A percentile compares a stretch with the other conserved stretches of the same genome.
phyloP scores from a whole-genome alignment of 176 grass and related monocot genomes.

The Hordeum marinum region DNA sequence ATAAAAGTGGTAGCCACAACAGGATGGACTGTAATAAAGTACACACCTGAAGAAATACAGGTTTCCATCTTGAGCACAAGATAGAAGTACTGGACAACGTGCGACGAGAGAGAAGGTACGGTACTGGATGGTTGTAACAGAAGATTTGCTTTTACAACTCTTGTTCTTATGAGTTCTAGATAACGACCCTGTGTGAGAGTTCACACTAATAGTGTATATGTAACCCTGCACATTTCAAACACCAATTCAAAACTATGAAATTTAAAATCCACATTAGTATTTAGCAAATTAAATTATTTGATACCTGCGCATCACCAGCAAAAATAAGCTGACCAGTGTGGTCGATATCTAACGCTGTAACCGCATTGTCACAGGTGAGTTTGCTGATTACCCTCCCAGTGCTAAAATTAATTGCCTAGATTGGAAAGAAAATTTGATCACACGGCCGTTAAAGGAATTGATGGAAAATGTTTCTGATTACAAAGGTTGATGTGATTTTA shows the following conservation, averaged over 20 bases:
- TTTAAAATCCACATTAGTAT: background rate
- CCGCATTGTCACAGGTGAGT: constrained; percentile 82
- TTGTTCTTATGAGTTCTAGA: constrained; percentile 83
- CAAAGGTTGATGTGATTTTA: constrained; percentile 10
- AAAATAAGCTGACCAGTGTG: constrained; percentile 95
- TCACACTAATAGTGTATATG: constrained; percentile 75
- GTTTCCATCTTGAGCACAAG: constrained; percentile 88
- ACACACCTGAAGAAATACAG: constrained; percentile 90
- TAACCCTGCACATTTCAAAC: constrained; percentile 59
- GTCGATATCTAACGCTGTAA: constrained; percentile 93
- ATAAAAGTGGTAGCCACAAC: background rate
- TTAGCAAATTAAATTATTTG: constrained; percentile 12
- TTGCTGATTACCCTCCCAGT: constrained; percentile 90
- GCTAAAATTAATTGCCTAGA: constrained; percentile 95
- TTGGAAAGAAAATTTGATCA: constrained; percentile 32
- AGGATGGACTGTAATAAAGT: constrained; percentile 11
- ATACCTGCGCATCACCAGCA: constrained; percentile 84
- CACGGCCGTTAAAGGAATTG: background rate
- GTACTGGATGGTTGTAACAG: constrained; percentile 75
- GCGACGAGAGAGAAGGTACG: constrained; percentile 88
- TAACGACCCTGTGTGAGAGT: constrained; percentile 79
- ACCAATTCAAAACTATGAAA: constrained; percentile 24
- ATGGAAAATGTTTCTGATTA: background rate
- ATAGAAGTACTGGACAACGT: constrained; percentile 81
- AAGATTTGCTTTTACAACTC: constrained; percentile 74